Conservation (phyloP, 2,329 filamentous ascomycete species). For the Furcasterigmium sp. region DNA sequence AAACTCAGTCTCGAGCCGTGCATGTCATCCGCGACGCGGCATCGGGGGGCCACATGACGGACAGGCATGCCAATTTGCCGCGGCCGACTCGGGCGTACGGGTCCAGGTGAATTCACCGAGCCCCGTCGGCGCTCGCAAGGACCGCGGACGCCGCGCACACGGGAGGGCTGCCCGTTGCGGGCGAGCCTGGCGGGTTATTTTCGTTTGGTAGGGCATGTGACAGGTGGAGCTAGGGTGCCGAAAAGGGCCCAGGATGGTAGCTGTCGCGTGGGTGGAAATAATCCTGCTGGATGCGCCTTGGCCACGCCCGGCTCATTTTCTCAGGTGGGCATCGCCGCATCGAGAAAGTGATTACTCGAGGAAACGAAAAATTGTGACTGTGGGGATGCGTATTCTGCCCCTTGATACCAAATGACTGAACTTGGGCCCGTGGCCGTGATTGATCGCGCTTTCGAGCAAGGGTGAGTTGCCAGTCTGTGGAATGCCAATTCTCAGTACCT, state of each 20-base stretch:
- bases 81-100: background rate
- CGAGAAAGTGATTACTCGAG: too few relatives aligned
- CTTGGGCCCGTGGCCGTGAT: background rate
- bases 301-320: too few relatives aligned
- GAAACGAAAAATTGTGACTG: too few relatives aligned
- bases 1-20: too few relatives aligned
- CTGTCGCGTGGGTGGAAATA: background rate
- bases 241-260: background rate
- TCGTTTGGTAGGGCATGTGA: conserved; percentile 3
- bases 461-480: background rate
- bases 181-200: conserved; percentile 1
- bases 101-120: conserved; percentile 1
- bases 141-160: background rate
- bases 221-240: conserved; percentile 1
- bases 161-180: background rate
- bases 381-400: too few relatives aligned
- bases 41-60: too few relatives aligned
- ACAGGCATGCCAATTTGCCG: too few relatives aligned
- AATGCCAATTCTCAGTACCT: background rate
- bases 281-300: too few relatives aligned
- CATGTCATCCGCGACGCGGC: too few relatives aligned
- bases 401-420: background rate
- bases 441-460: background rate
- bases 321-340: too few relatives aligned
- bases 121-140: conserved; percentile 1